Conservation (phyloP, 345 rosid species). For the Murraya koenigii region DNA sequence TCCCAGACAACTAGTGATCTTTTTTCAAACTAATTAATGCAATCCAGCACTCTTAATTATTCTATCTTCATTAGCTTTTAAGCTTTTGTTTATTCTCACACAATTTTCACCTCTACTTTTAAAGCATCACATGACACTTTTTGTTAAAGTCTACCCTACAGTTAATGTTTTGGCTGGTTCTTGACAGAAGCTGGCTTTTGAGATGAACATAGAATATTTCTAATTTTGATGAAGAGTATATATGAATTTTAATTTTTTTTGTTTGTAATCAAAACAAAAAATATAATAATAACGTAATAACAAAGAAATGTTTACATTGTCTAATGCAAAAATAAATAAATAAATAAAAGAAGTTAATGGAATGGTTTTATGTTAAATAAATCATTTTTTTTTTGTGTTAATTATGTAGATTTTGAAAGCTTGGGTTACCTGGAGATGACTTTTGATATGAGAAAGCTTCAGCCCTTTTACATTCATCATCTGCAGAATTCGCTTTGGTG, state of each 20-base stretch:
- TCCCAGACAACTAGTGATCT: neutral
- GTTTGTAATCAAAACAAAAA: too few species aligned
- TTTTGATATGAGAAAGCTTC: slow-evolving; percentile 46
- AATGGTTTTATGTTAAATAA: too few species aligned
- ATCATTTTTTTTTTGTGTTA: too few species aligned
- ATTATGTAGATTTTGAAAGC: neutral
- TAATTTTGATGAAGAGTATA: too few species aligned
- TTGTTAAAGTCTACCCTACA: neutral
- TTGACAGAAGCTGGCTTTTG: neutral
- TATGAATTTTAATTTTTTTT: neutral
- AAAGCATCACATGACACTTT: neutral
- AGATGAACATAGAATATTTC: too few species aligned
- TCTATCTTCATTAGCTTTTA: neutral
- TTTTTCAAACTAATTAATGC: neutral
- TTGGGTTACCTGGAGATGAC: slow-evolving; percentile 49
- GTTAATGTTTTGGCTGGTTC: neutral
- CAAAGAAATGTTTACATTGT: neutral
- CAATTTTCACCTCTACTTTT: neutral
- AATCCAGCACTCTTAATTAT: neutral
- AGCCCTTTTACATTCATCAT: slow-evolving; percentile 41
- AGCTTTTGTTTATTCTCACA: neutral
- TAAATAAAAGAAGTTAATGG: too few species aligned
- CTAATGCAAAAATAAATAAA: neutral
- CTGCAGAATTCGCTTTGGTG: slow-evolving; percentile 49
- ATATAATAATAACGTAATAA: too few species aligned